Evolutionary conservation across 2,329 filamentous ascomycete genomes (phyloP).

Genomic region (Clarireedia hainanense): DNA sequence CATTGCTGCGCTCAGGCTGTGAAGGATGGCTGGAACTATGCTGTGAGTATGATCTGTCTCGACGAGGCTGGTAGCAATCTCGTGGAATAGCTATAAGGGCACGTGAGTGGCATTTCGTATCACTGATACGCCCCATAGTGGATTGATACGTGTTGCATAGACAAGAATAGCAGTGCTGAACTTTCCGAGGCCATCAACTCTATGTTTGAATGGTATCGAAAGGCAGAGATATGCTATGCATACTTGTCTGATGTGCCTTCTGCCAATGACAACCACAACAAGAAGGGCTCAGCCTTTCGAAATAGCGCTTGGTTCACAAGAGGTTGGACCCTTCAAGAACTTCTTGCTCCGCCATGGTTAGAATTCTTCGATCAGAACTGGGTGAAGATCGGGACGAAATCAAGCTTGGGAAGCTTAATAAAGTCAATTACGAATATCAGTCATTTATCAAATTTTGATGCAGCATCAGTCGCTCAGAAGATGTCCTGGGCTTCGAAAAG

Average conservation of each 20-base stretch:
- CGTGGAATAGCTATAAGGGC: too few relatives aligned
- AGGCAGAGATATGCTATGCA: slow-evolving; percentile 13
- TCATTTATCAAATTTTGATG: neutral
- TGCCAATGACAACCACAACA: slow-evolving; percentile 8
- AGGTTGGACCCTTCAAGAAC: slow-evolving; percentile 1
- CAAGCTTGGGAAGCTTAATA: neutral
- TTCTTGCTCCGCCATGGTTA: neutral
- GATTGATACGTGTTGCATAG: slow-evolving; percentile 19
- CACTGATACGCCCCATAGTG: neutral
- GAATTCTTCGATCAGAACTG: neutral
- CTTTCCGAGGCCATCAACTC: slow-evolving; percentile 14
- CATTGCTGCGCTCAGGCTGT: too few relatives aligned
- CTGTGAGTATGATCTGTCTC: too few relatives aligned
- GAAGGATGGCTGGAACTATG: too few relatives aligned
- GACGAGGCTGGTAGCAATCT: too few relatives aligned
- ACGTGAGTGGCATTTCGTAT: too few relatives aligned
- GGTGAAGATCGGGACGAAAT: neutral
- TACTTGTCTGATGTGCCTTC: slow-evolving; percentile 15
- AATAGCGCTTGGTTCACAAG: neutral
- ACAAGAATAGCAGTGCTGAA: slow-evolving; percentile 11
- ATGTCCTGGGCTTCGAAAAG: slow-evolving; percentile 33
- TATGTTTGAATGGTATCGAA: slow-evolving; percentile 17
- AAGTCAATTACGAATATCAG: neutral
- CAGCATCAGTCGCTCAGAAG: neutral
- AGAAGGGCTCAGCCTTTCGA: neutral